These are phyloP conservation scores for Nicotiana paniculata DNA, from an alignment of 257 asterid genomes.

Conservation along the genomic window DNA sequence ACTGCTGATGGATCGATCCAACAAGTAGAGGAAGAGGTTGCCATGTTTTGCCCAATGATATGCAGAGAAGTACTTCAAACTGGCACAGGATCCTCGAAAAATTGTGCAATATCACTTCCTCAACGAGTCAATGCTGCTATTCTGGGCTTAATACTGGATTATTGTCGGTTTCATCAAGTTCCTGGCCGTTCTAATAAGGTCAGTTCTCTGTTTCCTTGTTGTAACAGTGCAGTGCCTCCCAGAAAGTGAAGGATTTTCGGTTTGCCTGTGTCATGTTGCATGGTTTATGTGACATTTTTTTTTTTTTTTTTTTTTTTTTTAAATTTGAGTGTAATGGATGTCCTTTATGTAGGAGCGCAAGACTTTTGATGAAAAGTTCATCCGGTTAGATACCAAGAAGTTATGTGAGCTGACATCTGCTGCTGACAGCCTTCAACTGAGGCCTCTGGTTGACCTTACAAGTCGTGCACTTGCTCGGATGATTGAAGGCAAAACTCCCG, in stretches of 20 bases:
- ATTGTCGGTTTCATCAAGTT: slow-evolving; percentile 86
- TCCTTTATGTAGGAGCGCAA: slow-evolving; percentile 62
- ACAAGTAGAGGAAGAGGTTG: slow-evolving; percentile 88
- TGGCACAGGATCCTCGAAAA: slow-evolving; percentile 86
- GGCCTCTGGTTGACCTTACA: slow-evolving; percentile 91
- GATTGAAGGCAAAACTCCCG: slow-evolving; percentile 88
- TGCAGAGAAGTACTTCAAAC: slow-evolving; percentile 64
- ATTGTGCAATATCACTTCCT: slow-evolving; percentile 80
- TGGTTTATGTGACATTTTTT: background rate
- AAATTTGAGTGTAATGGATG: background rate
- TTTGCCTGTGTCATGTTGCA: background rate
- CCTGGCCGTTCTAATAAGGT: slow-evolving; percentile 97
- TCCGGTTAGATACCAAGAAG: slow-evolving; percentile 81
- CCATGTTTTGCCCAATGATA: slow-evolving; percentile 78
- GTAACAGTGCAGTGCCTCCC: background rate
- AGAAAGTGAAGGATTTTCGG: background rate
- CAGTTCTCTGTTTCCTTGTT: background rate
- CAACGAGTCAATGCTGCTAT: slow-evolving; percentile 73
- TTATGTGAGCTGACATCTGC: slow-evolving; percentile 97
- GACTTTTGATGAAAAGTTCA: slow-evolving; percentile 85
- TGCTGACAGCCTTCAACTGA: slow-evolving; percentile 89
- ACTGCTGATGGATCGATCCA: slow-evolving; percentile 75
- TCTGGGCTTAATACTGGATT: slow-evolving; percentile 83
- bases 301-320: background rate
- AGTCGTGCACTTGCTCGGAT: slow-evolving; percentile 95